Conservation (phyloP, 495 filamentous ascomycete species). For the Amorphotheca resinae region DNA sequence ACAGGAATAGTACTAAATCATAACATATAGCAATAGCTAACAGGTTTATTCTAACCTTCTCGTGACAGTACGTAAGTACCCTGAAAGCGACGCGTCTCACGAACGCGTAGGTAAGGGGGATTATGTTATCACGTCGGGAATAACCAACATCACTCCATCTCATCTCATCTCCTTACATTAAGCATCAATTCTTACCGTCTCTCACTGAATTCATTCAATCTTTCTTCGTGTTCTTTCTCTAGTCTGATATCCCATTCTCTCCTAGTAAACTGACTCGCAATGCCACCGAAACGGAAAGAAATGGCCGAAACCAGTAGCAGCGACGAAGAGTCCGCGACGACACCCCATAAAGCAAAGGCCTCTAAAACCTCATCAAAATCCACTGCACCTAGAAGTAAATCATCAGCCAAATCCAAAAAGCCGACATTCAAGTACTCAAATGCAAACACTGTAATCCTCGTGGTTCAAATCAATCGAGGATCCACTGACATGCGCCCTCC, state of each 20-base stretch:
- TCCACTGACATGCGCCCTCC: not conserved
- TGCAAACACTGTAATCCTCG: slow-evolving; percentile 2
- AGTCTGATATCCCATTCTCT: not conserved
- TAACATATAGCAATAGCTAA: no score
- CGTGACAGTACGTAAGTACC: no score
- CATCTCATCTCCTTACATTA: not conserved
- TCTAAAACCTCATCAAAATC: slow-evolving; percentile 4
- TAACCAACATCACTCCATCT: slow-evolving; percentile 1
- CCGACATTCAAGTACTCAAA: slow-evolving; percentile 7
- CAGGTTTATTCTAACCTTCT: no score
- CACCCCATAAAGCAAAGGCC: not conserved
- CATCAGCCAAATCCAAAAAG: not conserved
- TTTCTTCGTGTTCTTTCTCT: not conserved
- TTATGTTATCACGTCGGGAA: not conserved
- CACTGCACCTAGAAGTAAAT: slow-evolving; percentile 1
- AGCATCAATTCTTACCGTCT: not conserved
- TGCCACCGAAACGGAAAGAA: slow-evolving; percentile 10
- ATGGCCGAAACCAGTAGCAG: not conserved
- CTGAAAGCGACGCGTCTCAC: slow-evolving; percentile 1
- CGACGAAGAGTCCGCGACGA: not conserved
- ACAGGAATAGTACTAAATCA: no score
- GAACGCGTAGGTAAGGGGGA: not conserved
- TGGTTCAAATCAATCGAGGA: not conserved
- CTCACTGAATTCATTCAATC: not conserved
- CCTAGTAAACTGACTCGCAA: not conserved